phyloP scores from a whole-genome alignment of 164 flowering plant species.

The Vitis amurensis region DNA sequence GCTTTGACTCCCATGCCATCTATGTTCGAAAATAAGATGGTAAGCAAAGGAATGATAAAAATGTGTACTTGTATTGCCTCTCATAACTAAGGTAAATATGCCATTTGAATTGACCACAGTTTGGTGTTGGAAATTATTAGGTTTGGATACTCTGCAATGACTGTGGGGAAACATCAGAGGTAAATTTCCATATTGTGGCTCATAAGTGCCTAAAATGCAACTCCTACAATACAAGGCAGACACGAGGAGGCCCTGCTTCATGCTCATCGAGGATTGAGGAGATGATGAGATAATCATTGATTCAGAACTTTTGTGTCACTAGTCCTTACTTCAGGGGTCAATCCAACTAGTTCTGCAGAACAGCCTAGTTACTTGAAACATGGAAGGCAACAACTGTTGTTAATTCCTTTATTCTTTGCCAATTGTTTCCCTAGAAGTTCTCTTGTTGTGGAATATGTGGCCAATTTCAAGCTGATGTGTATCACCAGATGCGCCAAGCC shows the following conservation, averaged over 20 bases:
- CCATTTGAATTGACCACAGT: neutral
- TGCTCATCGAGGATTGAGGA: conserved; percentile 16
- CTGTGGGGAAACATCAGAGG: conserved; percentile 24
- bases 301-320: no score
- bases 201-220: conserved; percentile 26
- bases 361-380: no score
- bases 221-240: conserved; percentile 26
- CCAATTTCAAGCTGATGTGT: no score
- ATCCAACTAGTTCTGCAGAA: no score
- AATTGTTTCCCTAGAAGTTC: no score
- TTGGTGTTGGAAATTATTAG: neutral
- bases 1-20: conserved; percentile 72
- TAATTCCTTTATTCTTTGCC: no score
- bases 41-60: conserved; percentile 15
- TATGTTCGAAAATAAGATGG: conserved; percentile 64
- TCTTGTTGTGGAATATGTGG: no score
- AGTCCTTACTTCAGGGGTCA: no score
- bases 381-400: no score
- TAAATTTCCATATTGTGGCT: conserved; percentile 19
- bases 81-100: no score
- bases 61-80: neutral
- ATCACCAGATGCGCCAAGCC: no score
- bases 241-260: conserved; percentile 13
- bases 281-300: neutral
- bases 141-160: conserved; percentile 33